A percentile compares a stretch with the other conserved stretches of the same genome.
phyloP scores from a whole-genome alignment of 192 early-diverging fungal species.

The Lunasporangiospora selenospora region DNA sequence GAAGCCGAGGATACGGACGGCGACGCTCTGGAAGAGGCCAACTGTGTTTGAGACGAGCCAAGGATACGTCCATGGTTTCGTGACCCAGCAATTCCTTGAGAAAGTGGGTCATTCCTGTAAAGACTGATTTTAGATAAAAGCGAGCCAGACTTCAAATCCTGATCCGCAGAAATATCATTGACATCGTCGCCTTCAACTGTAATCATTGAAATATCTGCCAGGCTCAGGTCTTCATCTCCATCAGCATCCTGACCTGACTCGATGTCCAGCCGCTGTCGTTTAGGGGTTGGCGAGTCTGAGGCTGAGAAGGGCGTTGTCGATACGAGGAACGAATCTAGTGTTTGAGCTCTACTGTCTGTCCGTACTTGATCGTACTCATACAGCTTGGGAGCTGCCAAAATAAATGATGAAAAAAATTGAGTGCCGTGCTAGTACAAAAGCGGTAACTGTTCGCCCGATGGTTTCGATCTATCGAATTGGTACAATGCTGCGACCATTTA shows the following conservation, averaged over 20 bases:
- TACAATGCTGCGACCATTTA: too few relatives aligned
- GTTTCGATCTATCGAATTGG: too few relatives aligned
- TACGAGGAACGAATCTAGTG: conserved; percentile 73
- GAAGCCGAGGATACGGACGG: too few relatives aligned
- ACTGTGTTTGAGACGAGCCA: neutral
- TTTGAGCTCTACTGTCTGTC: conserved; percentile 82
- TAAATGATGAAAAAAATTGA: neutral
- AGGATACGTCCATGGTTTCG: neutral
- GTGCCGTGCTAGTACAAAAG: neutral
- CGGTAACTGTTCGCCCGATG: too few relatives aligned
- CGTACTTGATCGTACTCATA: conserved; percentile 83
- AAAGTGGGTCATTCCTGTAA: conserved; percentile 9
- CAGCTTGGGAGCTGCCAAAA: conserved; percentile 39
- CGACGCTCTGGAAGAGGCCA: too few relatives aligned
- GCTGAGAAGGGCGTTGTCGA: conserved; percentile 14
- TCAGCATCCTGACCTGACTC: conserved; percentile 3
- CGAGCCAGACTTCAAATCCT: neutral
- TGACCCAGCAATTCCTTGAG: neutral
- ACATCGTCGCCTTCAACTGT: neutral
- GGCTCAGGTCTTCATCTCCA: conserved; percentile 13
- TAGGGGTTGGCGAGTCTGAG: conserved; percentile 4
- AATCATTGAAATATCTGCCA: conserved; percentile 8
- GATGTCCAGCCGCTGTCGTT: conserved; percentile 16
- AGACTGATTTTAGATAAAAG: conserved; percentile 23
- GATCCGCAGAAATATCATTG: neutral